Conservation (phyloP, 768 basidiomycete species). For the Termitomyces sp. region DNA sequence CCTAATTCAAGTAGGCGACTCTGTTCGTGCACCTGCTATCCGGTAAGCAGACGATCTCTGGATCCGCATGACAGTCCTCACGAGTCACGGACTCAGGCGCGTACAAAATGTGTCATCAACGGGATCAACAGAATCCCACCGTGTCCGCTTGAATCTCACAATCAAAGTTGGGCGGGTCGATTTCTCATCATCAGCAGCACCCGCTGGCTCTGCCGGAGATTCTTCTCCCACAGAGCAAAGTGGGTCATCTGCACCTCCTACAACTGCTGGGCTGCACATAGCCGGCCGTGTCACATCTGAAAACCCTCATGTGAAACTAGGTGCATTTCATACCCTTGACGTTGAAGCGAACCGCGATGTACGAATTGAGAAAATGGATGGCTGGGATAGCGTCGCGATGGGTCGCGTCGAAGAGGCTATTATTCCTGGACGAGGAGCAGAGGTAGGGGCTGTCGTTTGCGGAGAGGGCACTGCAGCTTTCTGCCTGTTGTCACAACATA, state of each 20-base stretch:
- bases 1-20: conserved; percentile 85
- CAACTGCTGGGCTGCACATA: conserved; percentile 70
- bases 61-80: neutral
- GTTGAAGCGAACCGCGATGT: conserved; percentile 89
- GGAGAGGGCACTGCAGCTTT: conserved; percentile 95
- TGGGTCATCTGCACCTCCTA: conserved; percentile 26
- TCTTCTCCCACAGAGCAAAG: conserved; percentile 24
- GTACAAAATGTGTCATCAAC: conserved; percentile 88
- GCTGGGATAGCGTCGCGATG: conserved; percentile 90
- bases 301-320: conserved; percentile 85
- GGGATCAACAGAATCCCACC: conserved; percentile 89
- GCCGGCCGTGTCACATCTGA: conserved; percentile 82
- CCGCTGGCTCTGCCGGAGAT: conserved; percentile 43
- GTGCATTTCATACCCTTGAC: conserved; percentile 93
- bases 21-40: conserved; percentile 80
- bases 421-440: conserved; percentile 90
- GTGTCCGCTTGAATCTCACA: conserved; percentile 82
- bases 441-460: conserved; percentile 92
- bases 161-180: conserved; percentile 73
- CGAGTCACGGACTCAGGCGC: conserved; percentile 41
- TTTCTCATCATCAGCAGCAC: conserved; percentile 68
- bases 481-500: conserved; percentile 93
- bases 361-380: conserved; percentile 77
- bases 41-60: conserved; percentile 39
- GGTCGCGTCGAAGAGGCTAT: conserved; percentile 84